These are phyloP conservation scores for Cymbopogon citratus DNA, from an alignment of 176 grass and related monocot genomes.

Conservation along the genomic window DNA sequence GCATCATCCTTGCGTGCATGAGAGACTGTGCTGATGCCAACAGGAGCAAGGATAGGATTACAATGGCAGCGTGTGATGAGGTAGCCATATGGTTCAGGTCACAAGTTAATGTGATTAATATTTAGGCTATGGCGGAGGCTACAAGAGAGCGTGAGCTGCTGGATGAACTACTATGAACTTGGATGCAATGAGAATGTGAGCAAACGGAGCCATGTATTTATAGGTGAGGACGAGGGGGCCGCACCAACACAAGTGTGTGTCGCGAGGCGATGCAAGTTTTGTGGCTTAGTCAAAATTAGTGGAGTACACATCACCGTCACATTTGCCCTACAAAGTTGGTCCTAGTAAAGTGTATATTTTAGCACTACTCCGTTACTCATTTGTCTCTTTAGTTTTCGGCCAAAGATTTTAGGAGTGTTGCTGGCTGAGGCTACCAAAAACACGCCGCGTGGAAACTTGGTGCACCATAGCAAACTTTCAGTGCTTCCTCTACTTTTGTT, in stretches of 20 bases:
- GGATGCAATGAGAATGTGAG: slow-evolving; percentile 13
- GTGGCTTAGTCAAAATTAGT: slow-evolving; percentile 30
- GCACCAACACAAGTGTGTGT: neutral
- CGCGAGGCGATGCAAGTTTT: neutral
- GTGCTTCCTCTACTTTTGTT: too few species aligned
- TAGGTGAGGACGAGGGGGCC: neutral
- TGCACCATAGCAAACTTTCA: too few species aligned
- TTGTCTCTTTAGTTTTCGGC: slow-evolving; percentile 4
- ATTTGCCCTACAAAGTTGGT: neutral
- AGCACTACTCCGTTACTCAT: slow-evolving; percentile 5
- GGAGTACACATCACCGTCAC: neutral
- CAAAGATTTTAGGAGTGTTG: too few species aligned
- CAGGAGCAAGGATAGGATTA: slow-evolving; percentile 16
- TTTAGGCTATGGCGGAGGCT: neutral
- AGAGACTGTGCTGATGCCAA: neutral
- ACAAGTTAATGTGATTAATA: neutral
- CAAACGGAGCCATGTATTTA: slow-evolving; percentile 13
- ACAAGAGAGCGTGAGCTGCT: neutral
- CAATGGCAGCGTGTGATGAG: neutral
- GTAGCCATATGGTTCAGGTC: slow-evolving; percentile 18
- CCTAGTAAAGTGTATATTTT: neutral
- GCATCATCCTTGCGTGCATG: slow-evolving; percentile 32
- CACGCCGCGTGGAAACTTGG: too few species aligned
- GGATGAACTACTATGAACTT: neutral
- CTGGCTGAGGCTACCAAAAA: too few species aligned